Evolutionary conservation across 176 grass and related monocot species (phyloP), one percentile per base, ranked within the genome.

Genomic region (Dendrocalamus sinicus): DNA sequence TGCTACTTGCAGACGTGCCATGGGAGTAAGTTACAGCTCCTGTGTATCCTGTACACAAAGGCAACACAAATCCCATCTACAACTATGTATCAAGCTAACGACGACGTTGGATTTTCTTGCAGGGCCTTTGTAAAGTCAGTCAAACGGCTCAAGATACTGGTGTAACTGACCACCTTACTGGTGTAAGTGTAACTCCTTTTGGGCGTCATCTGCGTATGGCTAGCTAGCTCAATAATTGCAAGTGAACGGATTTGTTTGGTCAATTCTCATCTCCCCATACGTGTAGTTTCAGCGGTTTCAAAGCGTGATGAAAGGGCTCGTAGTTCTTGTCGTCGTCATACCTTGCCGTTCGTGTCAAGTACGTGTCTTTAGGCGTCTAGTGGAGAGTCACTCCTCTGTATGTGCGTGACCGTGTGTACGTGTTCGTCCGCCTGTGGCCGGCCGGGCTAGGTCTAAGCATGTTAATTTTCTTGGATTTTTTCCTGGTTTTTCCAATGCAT

Each of bases 1-100:
- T 94, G 92, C 82, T 88, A 53, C 78, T 97, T 13, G 94, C 92
- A 66, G 90, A 97, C 48, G 84, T 90, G 81, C 95, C 95, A 20
- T 94, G 90, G 95, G 89, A 91, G 92, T 94, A 82, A 86, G 95
- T 81, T 13, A 22, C 41, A 43, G 26, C 26, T 35, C 37, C 13
- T 23, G 7, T 24, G 55, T 59, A 7, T 20, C 17, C 53, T n/a
- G 52, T 17, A 22, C 6, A 20, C 0, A 50, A 20, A 2, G 16
- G 6, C n/a, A 60, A 3, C 20, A 35, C 58, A n/a, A 41, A 59
- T 57, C 20, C 32, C 7, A 43, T 7, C 6, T 17, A 13, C 52
- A 2, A 19, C 52, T 17, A 19, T 55, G 8, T n/a, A 1, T 22
- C 16, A 1, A 12, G 7, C 5, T 59, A 40, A 77, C 9, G 11